Evolutionary conservation across 139 green algal genomes (phyloP), one percentile per base, ranked within the genome.

Genomic region (Chlorella sorokiniana): DNA sequence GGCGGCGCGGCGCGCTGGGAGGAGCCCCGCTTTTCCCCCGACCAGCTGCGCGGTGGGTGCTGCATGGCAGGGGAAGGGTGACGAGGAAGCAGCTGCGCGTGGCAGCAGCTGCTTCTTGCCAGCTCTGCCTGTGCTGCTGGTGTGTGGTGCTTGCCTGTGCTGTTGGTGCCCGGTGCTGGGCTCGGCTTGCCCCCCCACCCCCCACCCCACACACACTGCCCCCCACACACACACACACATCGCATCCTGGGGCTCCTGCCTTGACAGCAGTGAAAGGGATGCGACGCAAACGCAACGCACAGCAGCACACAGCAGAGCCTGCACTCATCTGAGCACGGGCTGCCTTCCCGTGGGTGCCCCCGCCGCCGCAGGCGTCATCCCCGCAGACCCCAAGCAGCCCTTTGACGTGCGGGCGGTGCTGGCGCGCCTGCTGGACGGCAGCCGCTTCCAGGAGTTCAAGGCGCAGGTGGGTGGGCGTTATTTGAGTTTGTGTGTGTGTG

Each of bases 391-490:
- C 8, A 83, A 90, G 9, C 85, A 88, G 62, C 81, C 85, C 10
- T 97, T 84, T 48, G 94, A 98, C 74, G 88, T 96, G 67, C 86
- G 94, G 25, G 84, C 84, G 18, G 86, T 98, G 45, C 84, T 98
- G 59, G 89, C 90, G 0, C 87, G 92, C 27, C 27, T 98, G 37
- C 78, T 97, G 77, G 95, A 98, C 84, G 95, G 95, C 65, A 92
- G 84, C 37, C 51, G 88, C 10, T 96, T 98, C 83, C 88, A 97
- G 38, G 95, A 98, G 85, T 98, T 98, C 86, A 98, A 98, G 84
- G 82, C 84, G 52, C 48, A 64, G 52, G 75, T 71, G 41, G 8
- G 73, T 20, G 5, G 40, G 18, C 64, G 35, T 33, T 27, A 63
- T n/a, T n/a, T n/a, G n/a, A n/a, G n/a, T n/a, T n/a, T n/a, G n/a